Evolutionary conservation across 345 rosid genomes (phyloP), one percentile per base, ranked within the genome.

Genomic region (Carallia pectinifolia): DNA sequence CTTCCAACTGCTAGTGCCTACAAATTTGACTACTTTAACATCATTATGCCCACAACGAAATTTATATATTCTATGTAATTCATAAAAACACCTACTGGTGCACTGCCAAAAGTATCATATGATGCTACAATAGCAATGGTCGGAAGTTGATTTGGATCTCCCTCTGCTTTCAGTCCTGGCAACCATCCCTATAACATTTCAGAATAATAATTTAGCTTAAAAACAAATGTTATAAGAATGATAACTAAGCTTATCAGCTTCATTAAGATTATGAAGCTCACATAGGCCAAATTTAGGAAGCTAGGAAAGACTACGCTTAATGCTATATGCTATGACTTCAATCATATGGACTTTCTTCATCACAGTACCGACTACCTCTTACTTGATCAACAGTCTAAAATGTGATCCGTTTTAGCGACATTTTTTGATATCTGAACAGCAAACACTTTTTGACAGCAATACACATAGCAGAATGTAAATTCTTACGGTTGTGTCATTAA

Each of bases 1-100:
- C 96, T 89, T 79, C 99, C 99, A 40, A 87, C 89, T 19, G 99
- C 88, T 81, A 95, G 80, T 76, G 96, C 97, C 99, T 91, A 79
- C 82, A 84, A 9, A 66, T 55, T 71, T 17, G 75, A 74, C 75
- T 71, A 65, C 40, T 64, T 53, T 55, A 54, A 55, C 36, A 69
- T 18, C 54, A 56, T 68, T 65, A 76, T 36, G 48, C 1, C 37
- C 39, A 37, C 23, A 40, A 67, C 0, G 18, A 7, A 65, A 62
- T 61, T 65, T 18, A 18, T 53, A 36, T 8, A 17, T 16, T 27
- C 2, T 12, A 10, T 48, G 38, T 47, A 71, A 59, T 54, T 58
- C 54, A 53, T 27, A 59, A 75, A 74, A 70, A 70, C 71, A 86
- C 93, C 23, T 84, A 95, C 99, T 71, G 99, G 99, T 81, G 93